Base-by-base conservation (phyloP, 139 green algal genomes). In the Chlamydomonas sphaeroides region DNA sequence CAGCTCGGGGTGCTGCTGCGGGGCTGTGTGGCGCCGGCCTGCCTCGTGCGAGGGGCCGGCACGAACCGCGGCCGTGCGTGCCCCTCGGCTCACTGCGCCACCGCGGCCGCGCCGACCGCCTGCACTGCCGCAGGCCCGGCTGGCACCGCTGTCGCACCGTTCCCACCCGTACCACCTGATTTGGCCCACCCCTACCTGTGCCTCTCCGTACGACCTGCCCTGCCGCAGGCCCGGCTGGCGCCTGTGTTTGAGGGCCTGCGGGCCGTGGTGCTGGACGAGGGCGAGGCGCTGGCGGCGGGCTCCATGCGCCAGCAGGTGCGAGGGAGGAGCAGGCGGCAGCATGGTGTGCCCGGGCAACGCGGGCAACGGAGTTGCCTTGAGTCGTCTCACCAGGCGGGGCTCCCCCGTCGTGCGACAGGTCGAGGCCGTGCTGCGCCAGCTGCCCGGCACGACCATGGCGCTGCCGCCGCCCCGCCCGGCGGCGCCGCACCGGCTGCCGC, bases 381-480 rank as follows among this genome's bases (percentile, higher is more conserved):
- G 21, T 62, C 26, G 15, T 17, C 23, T 30, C 53, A 5, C 38
- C 5, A 3, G 26, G 18, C 59, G 28, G 36, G 28, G 59, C 28
- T 28, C 28, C 15, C 59, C 18, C 30, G 5, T 38, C 28, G 26
- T 5, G 26, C 59, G 5, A 38, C 41, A 71, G 74, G 10, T 71
- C 3, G 74, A 80, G 74, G 28, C 18, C 30, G 59, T 80, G 39
- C 59, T 80, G 74, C 74, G 74, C 0, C 74, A 49, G 41, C 74
- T 80, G 74, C 74, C 74, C 74, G 61, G 61, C 59, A 79, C 56
- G 0, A 4, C 36, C 36, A 35, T 68, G 39, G 66, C 39, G 3
- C 38, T 38, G 35, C 68, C 21, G 45, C 32, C 45, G 32, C 32
- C 35, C 21, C 17, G 2, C 49, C 5, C 48, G 14, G 41, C 11